These are phyloP conservation scores for Astrephomene gubernaculifera DNA, from an alignment of 139 green algal genomes.

Conservation along the genomic window DNA sequence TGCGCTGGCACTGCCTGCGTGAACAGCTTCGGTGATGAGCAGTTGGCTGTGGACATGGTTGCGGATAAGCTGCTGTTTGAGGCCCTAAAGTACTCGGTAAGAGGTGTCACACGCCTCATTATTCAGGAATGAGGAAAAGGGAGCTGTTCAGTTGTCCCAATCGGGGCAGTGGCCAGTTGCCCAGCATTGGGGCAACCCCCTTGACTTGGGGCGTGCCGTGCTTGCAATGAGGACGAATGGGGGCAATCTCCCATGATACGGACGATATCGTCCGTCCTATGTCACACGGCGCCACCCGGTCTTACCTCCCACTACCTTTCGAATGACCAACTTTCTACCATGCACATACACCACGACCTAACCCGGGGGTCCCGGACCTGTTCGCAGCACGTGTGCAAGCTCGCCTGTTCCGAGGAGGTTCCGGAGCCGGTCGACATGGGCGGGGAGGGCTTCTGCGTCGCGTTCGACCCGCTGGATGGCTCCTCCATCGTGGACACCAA, in stretches of 20 bases:
- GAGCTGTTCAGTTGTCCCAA: too few relatives aligned
- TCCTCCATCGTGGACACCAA: conserved; percentile 97
- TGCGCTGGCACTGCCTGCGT: conserved; percentile 90
- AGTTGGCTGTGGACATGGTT: conserved; percentile 94
- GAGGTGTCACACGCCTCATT: conserved; percentile 4
- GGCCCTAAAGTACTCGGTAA: conserved; percentile 86
- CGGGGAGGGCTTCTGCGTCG: conserved; percentile 88
- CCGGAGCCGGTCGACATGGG: conserved; percentile 91
- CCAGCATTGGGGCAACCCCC: too few relatives aligned
- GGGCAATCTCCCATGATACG: too few relatives aligned
- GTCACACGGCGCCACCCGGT: too few relatives aligned
- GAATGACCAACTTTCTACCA: too few relatives aligned
- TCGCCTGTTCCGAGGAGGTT: conserved; percentile 95
- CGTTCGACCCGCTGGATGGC: conserved; percentile 96
- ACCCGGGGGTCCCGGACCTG: too few relatives aligned
- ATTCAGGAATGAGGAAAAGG: too few relatives aligned
- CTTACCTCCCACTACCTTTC: too few relatives aligned
- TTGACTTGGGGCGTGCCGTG: background rate
- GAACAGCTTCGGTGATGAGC: conserved; percentile 96
- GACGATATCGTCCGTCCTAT: too few relatives aligned
- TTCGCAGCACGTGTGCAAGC: conserved; percentile 83
- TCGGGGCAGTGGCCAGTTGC: too few relatives aligned
- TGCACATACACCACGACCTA: too few relatives aligned
- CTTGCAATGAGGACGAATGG: too few relatives aligned
- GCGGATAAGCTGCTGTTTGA: conserved; percentile 97